Percentiles rank a stretch among this genome's conserved stretches.
These are phyloP conservation scores for Xerocomus spinulosus DNA, from an alignment of 768 basidiomycete genomes.

Conservation along the genomic window DNA sequence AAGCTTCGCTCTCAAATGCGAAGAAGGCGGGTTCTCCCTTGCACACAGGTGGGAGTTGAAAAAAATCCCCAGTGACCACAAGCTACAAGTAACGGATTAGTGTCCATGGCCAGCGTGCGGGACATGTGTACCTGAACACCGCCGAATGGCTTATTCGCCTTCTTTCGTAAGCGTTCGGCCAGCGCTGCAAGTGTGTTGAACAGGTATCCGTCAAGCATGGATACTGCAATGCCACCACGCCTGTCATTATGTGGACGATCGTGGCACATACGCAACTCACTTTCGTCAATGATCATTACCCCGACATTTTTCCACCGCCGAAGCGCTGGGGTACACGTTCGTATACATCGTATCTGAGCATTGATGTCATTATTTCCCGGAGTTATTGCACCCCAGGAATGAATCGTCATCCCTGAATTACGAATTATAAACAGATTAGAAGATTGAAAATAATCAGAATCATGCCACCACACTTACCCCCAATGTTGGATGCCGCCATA, in stretches of 20 bases:
- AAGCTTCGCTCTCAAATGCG: conserved; percentile 56
- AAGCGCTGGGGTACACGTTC: conserved; percentile 49
- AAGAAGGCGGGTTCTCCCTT: conserved; percentile 50
- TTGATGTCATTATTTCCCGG: conserved; percentile 39
- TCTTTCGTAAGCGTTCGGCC: conserved; percentile 48
- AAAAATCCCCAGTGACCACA: conserved; percentile 55
- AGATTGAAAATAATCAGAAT: neutral
- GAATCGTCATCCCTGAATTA: conserved; percentile 51
- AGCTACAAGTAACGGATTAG: conserved; percentile 28
- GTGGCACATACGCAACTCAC: conserved; percentile 29
- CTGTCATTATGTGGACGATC: neutral
- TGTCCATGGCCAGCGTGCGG: neutral
- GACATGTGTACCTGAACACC: conserved; percentile 51
- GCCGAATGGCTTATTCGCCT: conserved; percentile 50
- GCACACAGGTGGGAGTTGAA: conserved; percentile 52
- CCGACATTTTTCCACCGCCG: conserved; percentile 55
- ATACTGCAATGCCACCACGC: conserved; percentile 37
- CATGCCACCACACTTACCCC: conserved; percentile 19
- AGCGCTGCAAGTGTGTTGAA: conserved; percentile 58
- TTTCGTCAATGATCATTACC: conserved; percentile 63
- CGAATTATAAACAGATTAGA: neutral
- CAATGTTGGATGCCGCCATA: conserved; percentile 50
- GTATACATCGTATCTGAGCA: conserved; percentile 46
- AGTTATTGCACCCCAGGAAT: conserved; percentile 58
- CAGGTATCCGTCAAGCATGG: conserved; percentile 62